Percentiles rank a stretch among this genome's conserved stretches.
phyloP scores from a whole-genome alignment of 1,284 basidiomycete genomes.

The Ustanciosporium gigantosporum region DNA sequence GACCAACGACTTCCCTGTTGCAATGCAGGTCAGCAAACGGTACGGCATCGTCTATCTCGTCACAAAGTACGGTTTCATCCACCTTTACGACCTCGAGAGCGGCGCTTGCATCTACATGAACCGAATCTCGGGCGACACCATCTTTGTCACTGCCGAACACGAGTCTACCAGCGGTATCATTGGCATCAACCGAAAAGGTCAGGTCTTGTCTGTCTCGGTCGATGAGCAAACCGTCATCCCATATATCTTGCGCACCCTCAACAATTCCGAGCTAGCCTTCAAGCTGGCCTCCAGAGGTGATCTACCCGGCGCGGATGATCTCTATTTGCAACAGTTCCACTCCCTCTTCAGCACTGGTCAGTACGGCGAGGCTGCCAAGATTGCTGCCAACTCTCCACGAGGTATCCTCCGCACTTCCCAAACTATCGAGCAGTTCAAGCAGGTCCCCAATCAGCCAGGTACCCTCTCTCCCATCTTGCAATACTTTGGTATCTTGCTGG shows the following conservation, averaged over 20 bases:
- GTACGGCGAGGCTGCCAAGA: slow-evolving; percentile 94
- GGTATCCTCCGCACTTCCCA: slow-evolving; percentile 93
- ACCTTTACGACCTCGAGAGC: slow-evolving; percentile 97
- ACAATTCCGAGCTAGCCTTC: slow-evolving; percentile 97
- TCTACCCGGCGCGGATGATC: slow-evolving; percentile 93
- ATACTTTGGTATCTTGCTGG: slow-evolving; percentile 96
- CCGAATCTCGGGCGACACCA: slow-evolving; percentile 98
- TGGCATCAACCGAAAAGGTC: slow-evolving; percentile 99
- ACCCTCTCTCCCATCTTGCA: slow-evolving; percentile 95
- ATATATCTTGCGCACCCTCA: slow-evolving; percentile 89
- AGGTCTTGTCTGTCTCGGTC: slow-evolving; percentile 94
- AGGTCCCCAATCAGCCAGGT: slow-evolving; percentile 84
- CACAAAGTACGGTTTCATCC: slow-evolving; percentile 99
- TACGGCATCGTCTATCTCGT: slow-evolving; percentile 97
- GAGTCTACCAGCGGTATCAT: slow-evolving; percentile 94
- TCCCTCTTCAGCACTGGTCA: slow-evolving; percentile 87
- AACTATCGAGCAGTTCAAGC: slow-evolving; percentile 98
- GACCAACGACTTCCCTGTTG: slow-evolving; percentile 98
- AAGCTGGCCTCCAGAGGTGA: slow-evolving; percentile 97
- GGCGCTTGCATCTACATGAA: slow-evolving; percentile 99
- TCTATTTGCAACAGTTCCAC: slow-evolving; percentile 95
- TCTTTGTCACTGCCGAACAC: slow-evolving; percentile 97
- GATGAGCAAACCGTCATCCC: slow-evolving; percentile 96
- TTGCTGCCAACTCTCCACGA: slow-evolving; percentile 95
- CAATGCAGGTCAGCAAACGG: slow-evolving; percentile 97